These are phyloP conservation scores for Nepenthes alata DNA, from an alignment of 179 eudicot species.

Conservation along the genomic window DNA sequence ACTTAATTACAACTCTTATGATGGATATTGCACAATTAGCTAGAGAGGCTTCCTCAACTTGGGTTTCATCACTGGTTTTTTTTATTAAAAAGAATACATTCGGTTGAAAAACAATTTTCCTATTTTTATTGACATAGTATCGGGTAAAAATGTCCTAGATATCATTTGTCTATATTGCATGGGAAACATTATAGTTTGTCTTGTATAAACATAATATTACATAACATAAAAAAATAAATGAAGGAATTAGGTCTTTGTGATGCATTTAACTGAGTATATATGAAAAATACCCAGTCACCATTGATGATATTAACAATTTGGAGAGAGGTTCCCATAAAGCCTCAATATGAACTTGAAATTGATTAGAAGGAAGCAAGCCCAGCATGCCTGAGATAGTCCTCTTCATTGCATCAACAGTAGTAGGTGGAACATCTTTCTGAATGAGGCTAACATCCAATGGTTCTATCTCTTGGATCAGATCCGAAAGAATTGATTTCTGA, in stretches of 20 bases:
- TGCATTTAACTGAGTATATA: background rate
- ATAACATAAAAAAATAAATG: too few species aligned
- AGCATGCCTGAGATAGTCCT: constrained; percentile 94
- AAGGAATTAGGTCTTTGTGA: background rate
- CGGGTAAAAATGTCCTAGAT: too few species aligned
- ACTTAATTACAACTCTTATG: too few species aligned
- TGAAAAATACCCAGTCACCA: constrained; percentile 80
- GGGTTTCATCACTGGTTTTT: too few species aligned
- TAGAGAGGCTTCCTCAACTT: too few species aligned
- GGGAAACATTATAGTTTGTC: too few species aligned
- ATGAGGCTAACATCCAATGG: constrained; percentile 87
- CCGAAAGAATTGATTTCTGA: constrained; percentile 65
- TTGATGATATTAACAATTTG: constrained; percentile 73
- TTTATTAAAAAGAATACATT: too few species aligned
- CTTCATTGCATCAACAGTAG: constrained; percentile 93
- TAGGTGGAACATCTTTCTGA: constrained; percentile 83
- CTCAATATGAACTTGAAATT: constrained; percentile 77
- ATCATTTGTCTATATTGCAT: too few species aligned
- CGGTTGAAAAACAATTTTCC: too few species aligned
- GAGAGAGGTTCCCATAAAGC: constrained; percentile 91
- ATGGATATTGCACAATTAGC: too few species aligned
- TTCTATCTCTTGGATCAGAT: constrained; percentile 81
- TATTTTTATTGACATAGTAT: too few species aligned
- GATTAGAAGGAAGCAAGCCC: constrained; percentile 88
- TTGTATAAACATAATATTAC: too few species aligned